A percentile compares a stretch with the other conserved stretches of the same genome.
These are phyloP conservation scores for Salix koriyanagi DNA, from an alignment of 345 rosid genomes.

Conservation along the genomic window DNA sequence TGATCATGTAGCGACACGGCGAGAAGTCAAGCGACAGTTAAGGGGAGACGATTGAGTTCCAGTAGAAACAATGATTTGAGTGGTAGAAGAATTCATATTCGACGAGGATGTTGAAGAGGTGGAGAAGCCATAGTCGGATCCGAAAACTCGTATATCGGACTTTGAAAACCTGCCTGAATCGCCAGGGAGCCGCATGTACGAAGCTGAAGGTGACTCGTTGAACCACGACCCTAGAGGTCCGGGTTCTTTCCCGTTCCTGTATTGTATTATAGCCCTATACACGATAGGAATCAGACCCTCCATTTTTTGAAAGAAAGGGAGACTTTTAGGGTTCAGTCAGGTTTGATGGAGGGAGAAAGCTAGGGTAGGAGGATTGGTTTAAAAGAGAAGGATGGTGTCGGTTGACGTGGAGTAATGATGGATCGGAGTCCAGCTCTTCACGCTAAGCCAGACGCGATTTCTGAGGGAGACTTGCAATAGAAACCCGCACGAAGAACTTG, in stretches of 20 bases:
- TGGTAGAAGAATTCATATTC: conserved; percentile 14
- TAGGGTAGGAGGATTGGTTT: conserved; percentile 15
- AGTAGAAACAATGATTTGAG: conserved; percentile 42
- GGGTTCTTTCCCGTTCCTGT: conserved; percentile 51
- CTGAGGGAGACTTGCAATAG: conserved; percentile 11
- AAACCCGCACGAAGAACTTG: conserved; percentile 35
- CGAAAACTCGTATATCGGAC: conserved; percentile 46
- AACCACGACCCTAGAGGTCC: conserved; percentile 37
- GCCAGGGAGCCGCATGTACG: conserved; percentile 81
- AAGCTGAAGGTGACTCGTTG: conserved; percentile 59
- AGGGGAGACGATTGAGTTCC: conserved; percentile 56
- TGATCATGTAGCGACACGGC: conserved; percentile 37
- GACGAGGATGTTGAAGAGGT: conserved; percentile 22
- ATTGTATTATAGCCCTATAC: conserved; percentile 28
- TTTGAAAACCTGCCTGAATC: conserved; percentile 70
- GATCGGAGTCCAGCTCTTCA: conserved; percentile 35
- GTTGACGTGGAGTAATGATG: conserved; percentile 53
- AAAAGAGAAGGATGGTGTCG: conserved; percentile 14
- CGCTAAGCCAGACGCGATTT: conserved; percentile 29
- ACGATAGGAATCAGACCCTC: conserved; percentile 47
- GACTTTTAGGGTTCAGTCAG: background rate
- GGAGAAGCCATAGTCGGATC: conserved; percentile 37
- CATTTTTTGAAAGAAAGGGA: conserved; percentile 36
- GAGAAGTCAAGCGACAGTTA: conserved; percentile 36
- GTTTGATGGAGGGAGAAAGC: background rate